Conservation (phyloP, 78 protist genomes). For the Dictyostelium firmibasis region DNA sequence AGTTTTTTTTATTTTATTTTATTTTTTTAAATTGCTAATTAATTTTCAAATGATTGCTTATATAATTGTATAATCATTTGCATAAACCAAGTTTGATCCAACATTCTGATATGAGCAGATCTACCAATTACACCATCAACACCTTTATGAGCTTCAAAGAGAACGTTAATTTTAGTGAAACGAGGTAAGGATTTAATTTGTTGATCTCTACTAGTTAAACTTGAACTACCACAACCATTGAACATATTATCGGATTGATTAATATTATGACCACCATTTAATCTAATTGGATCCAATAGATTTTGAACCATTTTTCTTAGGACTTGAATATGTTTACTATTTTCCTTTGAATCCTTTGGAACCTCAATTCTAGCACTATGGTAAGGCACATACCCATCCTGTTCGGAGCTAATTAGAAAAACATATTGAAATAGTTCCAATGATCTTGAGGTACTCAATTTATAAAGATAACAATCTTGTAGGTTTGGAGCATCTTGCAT, state of each 20-base stretch:
- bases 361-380: conserved; percentile 71
- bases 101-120: conserved; percentile 79
- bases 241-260: not conserved
- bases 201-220: not conserved
- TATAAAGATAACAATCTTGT: conserved; percentile 31
- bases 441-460: conserved; percentile 7
- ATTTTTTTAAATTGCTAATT: not conserved
- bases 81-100: conserved; percentile 72
- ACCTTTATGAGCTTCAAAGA: conserved; percentile 76
- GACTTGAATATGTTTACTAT: not conserved
- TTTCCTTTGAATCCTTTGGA: conserved; percentile 55
- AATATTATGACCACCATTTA: not conserved
- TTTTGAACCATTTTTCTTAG: conserved; percentile 29
- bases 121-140: conserved; percentile 82
- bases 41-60: conserved; percentile 10
- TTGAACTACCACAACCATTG: not conserved
- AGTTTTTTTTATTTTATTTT: too few species aligned
- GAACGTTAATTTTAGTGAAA: conserved; percentile 43
- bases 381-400: conserved; percentile 78
- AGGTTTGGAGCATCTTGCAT: conserved; percentile 66
- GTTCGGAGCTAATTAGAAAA: conserved; percentile 60
- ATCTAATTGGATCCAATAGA: conserved; percentile 12
- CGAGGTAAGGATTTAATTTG: not conserved
- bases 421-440: conserved; percentile 69
- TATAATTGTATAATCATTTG: conserved; percentile 69